A percentile compares a stretch with the other conserved stretches of the same genome.
phyloP scores from a whole-genome alignment of 2,329 filamentous ascomycete genomes.

The Diplodia mutila region DNA sequence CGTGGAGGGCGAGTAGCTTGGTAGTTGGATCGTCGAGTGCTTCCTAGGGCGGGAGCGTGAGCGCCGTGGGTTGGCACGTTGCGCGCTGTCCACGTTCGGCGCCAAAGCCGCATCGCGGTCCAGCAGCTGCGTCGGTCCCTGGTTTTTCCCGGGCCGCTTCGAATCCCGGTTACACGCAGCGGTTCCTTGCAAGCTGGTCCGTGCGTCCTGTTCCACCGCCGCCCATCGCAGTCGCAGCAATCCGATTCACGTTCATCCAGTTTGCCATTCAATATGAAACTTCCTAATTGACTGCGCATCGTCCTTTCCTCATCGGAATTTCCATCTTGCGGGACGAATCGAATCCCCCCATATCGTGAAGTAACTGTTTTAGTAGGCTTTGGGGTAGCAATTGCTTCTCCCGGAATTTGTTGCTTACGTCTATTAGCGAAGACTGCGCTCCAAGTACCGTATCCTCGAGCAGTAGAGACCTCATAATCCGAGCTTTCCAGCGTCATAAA shows the following conservation, averaged over 20 bases:
- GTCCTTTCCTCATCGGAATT: neutral
- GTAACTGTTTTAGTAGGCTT: neutral
- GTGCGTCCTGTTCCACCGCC: neutral
- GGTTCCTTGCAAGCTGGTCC: neutral
- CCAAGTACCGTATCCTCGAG: neutral
- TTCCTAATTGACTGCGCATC: no score
- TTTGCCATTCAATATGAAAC: no score
- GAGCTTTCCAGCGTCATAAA: neutral
- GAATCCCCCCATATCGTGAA: neutral
- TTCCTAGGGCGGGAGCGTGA: neutral
- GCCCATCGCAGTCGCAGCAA: neutral
- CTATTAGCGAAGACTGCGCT: neutral
- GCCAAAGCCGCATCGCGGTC: conserved; percentile 9
- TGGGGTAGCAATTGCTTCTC: neutral
- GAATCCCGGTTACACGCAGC: neutral
- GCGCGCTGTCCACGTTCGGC: neutral
- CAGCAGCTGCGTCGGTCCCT: neutral
- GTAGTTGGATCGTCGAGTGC: neutral
- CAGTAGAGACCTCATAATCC: neutral
- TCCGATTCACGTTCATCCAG: neutral
- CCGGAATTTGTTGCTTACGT: neutral
- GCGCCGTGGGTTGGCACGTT: conserved; percentile 2
- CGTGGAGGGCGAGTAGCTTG: neutral
- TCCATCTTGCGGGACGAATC: neutral
- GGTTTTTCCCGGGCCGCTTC: conserved; percentile 1